A percentile compares a stretch with the other conserved stretches of the same genome.
These are phyloP conservation scores for Hypoxylon rickii DNA, from an alignment of 495 filamentous ascomycete species.

Conservation along the genomic window DNA sequence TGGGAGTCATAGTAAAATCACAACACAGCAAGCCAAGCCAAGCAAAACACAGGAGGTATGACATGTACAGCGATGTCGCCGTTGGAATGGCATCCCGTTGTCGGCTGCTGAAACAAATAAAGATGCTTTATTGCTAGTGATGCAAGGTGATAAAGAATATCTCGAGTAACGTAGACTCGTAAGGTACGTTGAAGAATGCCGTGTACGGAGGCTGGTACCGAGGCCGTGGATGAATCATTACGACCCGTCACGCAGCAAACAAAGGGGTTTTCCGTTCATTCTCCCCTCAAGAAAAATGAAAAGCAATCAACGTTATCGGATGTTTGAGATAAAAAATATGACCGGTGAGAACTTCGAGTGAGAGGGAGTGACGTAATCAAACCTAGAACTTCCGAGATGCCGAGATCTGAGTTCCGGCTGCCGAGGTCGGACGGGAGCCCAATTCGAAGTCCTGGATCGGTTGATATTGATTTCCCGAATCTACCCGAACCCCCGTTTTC, in stretches of 20 bases:
- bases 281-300: neutral
- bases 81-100: neutral
- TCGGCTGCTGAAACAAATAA: slow-evolving; percentile 12
- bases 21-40: neutral
- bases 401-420: slow-evolving; percentile 25
- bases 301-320: slow-evolving; percentile 8
- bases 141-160: too few species aligned
- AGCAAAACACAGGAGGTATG: neutral
- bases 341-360: slow-evolving; percentile 4
- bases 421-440: slow-evolving; percentile 31
- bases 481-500: slow-evolving; percentile 26
- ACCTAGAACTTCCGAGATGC: slow-evolving; percentile 30
- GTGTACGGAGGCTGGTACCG: too few species aligned
- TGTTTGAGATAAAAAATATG: slow-evolving; percentile 1
- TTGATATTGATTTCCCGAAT: slow-evolving; percentile 21
- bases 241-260: too few species aligned
- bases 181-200: too few species aligned
- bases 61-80: slow-evolving; percentile 15
- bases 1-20: neutral
- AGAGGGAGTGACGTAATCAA: slow-evolving; percentile 16
- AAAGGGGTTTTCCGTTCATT: too few species aligned
- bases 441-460: slow-evolving; percentile 27
- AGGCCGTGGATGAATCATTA: too few species aligned
- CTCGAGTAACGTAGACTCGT: too few species aligned
- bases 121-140: too few species aligned